phyloP scores from a whole-genome alignment of 495 filamentous ascomycete species.

The Talaromyces borbonicus region DNA sequence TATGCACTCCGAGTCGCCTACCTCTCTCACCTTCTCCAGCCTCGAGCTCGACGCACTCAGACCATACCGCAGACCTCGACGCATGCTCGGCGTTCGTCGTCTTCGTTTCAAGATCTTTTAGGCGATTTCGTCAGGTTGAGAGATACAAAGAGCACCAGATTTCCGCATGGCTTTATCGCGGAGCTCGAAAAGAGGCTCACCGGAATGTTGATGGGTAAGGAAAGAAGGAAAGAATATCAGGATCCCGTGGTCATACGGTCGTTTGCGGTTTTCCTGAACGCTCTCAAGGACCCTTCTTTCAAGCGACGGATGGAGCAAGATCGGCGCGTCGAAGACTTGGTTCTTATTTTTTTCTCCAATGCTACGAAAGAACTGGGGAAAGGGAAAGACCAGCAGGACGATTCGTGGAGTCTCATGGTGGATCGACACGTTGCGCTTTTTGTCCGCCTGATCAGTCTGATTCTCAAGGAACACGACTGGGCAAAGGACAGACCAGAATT shows the following conservation, averaged over 20 bases:
- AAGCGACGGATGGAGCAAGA: conserved; percentile 83
- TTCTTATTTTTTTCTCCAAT: conserved; percentile 82
- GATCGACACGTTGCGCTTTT: conserved; percentile 95
- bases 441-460: conserved; percentile 72
- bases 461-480: conserved; percentile 72
- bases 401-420: conserved; percentile 84
- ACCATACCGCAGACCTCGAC: conserved; percentile 57
- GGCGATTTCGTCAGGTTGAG: conserved; percentile 67
- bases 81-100: conserved; percentile 56
- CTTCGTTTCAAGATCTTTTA: conserved; percentile 59
- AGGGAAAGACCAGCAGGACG: conserved; percentile 71
- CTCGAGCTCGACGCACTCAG: conserved; percentile 76
- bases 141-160: conserved; percentile 66
- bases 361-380: conserved; percentile 81
- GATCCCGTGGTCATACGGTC: conserved; percentile 68
- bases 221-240: conserved; percentile 67
- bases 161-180: conserved; percentile 68
- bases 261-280: conserved; percentile 72
- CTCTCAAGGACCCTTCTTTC: conserved; percentile 61
- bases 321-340: conserved; percentile 78
- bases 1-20: conserved; percentile 88
- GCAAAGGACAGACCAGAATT: conserved; percentile 75
- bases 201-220: conserved; percentile 55
- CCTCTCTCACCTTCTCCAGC: conserved; percentile 86
- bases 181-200: conserved; percentile 61